Conservation (phyloP, 768 basidiomycete genomes). For the Collybia mongolica region DNA sequence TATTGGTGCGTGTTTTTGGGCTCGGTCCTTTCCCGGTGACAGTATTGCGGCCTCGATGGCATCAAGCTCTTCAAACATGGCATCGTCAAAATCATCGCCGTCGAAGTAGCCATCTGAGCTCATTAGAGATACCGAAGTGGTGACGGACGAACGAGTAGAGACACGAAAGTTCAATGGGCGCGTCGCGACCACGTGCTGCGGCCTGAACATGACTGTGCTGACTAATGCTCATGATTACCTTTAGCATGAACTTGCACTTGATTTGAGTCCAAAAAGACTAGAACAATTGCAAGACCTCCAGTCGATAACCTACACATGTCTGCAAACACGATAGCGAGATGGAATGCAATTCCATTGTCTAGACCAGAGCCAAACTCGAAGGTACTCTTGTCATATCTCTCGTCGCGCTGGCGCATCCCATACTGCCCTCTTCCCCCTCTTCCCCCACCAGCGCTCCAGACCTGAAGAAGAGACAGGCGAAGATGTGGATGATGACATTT, state of each 20-base stretch:
- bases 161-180: slow-evolving; percentile 2
- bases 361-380: slow-evolving; percentile 40
- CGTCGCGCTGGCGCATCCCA: slow-evolving; percentile 39
- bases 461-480: slow-evolving; percentile 45
- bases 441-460: slow-evolving; percentile 61
- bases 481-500: slow-evolving; percentile 64
- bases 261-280: too few species aligned
- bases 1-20: slow-evolving; percentile 10
- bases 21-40: slow-evolving; percentile 14
- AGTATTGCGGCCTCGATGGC: slow-evolving; percentile 62
- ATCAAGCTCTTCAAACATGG: slow-evolving; percentile 60
- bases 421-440: slow-evolving; percentile 56
- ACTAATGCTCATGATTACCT: not conserved
- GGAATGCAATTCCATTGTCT: slow-evolving; percentile 66
- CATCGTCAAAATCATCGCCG: slow-evolving; percentile 61
- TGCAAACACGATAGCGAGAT: slow-evolving; percentile 59
- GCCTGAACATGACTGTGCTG: not conserved
- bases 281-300: not conserved
- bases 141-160: not conserved
- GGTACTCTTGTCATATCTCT: slow-evolving; percentile 63
- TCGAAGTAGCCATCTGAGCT: slow-evolving; percentile 79
- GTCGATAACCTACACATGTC: slow-evolving; percentile 47
- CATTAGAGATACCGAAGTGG: slow-evolving; percentile 36
- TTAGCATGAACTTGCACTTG: too few species aligned
- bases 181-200: slow-evolving; percentile 21